Evolutionary conservation across 768 basidiomycete genomes (phyloP).

Genomic region (Royoungia palumana): DNA sequence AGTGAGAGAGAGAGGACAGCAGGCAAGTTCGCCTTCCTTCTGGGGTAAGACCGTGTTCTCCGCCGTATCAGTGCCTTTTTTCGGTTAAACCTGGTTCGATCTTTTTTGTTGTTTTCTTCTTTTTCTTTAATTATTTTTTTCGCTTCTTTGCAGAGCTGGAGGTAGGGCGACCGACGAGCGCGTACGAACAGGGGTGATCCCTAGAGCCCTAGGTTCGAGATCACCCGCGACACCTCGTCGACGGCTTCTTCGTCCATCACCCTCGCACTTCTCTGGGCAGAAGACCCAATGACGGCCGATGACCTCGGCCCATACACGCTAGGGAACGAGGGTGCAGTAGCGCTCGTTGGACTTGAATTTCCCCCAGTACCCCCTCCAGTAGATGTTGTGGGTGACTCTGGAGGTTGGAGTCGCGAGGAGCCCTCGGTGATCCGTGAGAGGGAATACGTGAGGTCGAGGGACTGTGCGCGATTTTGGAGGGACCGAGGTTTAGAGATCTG

Average conservation of each 20-base stretch:
- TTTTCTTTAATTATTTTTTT: slow-evolving; percentile 4
- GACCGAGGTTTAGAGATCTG: slow-evolving; percentile 74
- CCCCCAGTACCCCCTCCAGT: slow-evolving; percentile 67
- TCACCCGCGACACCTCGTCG: slow-evolving; percentile 74
- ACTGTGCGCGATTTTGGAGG: slow-evolving; percentile 83
- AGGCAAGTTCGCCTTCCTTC: slow-evolving; percentile 17
- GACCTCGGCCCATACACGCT: slow-evolving; percentile 76
- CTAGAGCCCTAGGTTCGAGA: slow-evolving; percentile 70
- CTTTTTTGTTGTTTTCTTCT: neutral
- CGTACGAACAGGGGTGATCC: slow-evolving; percentile 11
- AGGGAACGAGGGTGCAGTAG: slow-evolving; percentile 76
- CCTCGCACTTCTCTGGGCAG: slow-evolving; percentile 39
- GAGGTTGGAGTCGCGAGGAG: slow-evolving; percentile 55
- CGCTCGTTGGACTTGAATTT: slow-evolving; percentile 76
- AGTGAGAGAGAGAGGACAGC: slow-evolving; percentile 20
- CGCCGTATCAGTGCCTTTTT: slow-evolving; percentile 7
- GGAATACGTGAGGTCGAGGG: slow-evolving; percentile 82
- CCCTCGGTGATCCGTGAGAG: slow-evolving; percentile 78
- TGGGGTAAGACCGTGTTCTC: slow-evolving; percentile 20
- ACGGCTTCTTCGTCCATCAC: slow-evolving; percentile 52
- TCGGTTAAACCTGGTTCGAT: slow-evolving; percentile 2
- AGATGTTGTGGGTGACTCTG: slow-evolving; percentile 80
- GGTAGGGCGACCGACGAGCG: slow-evolving; percentile 8
- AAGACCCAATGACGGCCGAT: slow-evolving; percentile 43
- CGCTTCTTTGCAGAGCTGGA: slow-evolving; percentile 5